These are phyloP conservation scores for Spathaspora passalidarum DNA, from an alignment of 805 yeast genomes.

Conservation along the genomic window DNA sequence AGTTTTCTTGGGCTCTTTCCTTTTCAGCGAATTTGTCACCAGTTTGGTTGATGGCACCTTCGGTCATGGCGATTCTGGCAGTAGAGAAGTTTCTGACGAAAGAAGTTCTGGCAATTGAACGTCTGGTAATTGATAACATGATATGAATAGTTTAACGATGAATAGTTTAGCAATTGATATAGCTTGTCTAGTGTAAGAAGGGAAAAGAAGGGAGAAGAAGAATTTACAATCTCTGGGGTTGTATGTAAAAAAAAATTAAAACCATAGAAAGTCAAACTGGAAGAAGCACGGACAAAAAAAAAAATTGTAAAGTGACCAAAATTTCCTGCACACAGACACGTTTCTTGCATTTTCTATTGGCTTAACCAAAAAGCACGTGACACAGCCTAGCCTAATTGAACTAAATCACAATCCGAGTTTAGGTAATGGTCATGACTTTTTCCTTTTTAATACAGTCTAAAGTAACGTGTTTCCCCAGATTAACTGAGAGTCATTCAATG, in stretches of 20 bases:
- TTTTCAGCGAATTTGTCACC: conserved; percentile 57
- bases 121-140: conserved; percentile 25
- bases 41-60: conserved; percentile 21
- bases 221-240: not conserved
- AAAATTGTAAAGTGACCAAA: not conserved
- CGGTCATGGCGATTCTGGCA: conserved; percentile 22
- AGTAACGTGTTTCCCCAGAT: not conserved
- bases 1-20: conserved; percentile 89
- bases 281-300: not conserved
- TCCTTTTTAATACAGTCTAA: not conserved
- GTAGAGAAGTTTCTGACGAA: conserved; percentile 27
- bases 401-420: not conserved
- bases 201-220: not conserved
- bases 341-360: not conserved
- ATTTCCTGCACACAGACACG: not conserved
- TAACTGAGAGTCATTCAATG: not conserved
- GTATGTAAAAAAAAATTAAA: too few species aligned
- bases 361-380: not conserved
- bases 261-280: too few species aligned
- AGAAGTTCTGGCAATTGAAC: conserved; percentile 12
- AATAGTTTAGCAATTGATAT: not conserved
- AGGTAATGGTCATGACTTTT: not conserved
- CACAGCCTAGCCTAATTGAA: not conserved
- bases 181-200: not conserved
- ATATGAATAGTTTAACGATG: not conserved